Base-by-base conservation (phyloP, 2,329 filamentous ascomycete genomes). In the Fusarium continuum region DNA sequence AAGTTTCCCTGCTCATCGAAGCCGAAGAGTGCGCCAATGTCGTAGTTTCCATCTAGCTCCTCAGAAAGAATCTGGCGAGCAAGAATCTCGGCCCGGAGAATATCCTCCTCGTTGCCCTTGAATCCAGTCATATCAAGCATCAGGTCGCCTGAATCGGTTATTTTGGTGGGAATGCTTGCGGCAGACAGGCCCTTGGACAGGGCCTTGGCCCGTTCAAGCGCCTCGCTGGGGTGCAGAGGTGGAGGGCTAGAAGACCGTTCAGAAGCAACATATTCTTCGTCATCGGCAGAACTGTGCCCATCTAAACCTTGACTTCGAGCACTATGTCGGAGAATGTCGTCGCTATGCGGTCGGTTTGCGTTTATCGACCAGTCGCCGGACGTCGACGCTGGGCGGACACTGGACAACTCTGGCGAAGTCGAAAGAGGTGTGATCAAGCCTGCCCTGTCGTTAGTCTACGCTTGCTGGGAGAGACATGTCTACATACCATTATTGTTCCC, bases 81-180 rank as follows among this genome's bases (percentile, higher is more conserved):
- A 60, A 98, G 85, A n/a, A 96, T 88, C 76, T 99, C 95, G 16
- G 95, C 94, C 40, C 92, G 88, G 49, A 98, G 83, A 6, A 94
- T 91, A 68, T 98, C 93, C 70, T 96, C 92, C 67, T 98, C 94
- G 71, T 89, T 96, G 74, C 90, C 91, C 77, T 97, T 98, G 79
- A 97, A 97, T 1, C 92, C 92, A 0, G 93, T 93, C 93, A 99
- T 97, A 75, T 99, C 95, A 47, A 99, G 81, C 93, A 98, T 98
- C 51, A 99, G 81, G 76, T 99, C 95, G 14, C 95, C 95, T 1
- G 87, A 90, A 54, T 96, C 93, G 1, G 91, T 98, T n/a, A 99
- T 89, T 65, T 92, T 89, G 54, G 90, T 95, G 6, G 93, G 92
- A 56, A 99, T 98, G 72, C 98, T 97, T 41, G 91, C 95, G 4